These are phyloP conservation scores for Sporothrix brunneoviolacea DNA, from an alignment of 2,329 filamentous ascomycete species.

Conservation along the genomic window DNA sequence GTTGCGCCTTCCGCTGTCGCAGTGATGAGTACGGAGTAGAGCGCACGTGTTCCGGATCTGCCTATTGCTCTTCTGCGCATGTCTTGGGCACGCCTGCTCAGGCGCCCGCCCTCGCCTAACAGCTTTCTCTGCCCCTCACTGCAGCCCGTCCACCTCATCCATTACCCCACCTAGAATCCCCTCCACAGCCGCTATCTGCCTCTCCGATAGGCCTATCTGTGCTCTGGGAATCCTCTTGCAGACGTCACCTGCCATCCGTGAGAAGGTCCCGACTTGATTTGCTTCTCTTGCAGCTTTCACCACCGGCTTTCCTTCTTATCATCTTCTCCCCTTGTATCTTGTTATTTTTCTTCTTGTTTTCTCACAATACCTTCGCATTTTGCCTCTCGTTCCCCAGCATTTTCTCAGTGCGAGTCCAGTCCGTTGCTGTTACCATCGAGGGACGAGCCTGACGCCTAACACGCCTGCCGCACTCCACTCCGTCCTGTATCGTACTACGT, in stretches of 20 bases:
- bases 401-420: too few species aligned
- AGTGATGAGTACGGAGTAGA: conserved; percentile 10
- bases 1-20: conserved; percentile 7
- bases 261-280: conserved; percentile 5
- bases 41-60: not conserved
- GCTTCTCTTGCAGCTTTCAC: not conserved
- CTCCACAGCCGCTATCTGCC: conserved; percentile 6
- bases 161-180: conserved; percentile 7
- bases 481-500: not conserved
- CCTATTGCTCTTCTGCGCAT: not conserved
- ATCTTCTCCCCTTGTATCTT: not conserved
- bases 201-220: conserved; percentile 13
- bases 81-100: not conserved
- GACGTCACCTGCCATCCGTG: conserved; percentile 15
- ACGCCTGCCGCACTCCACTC: conserved; percentile 5
- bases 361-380: too few species aligned
- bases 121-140: conserved; percentile 11
- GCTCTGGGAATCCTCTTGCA: conserved; percentile 1
- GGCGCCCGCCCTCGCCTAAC: not conserved
- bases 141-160: not conserved
- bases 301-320: not conserved
- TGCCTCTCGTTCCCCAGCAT: too few species aligned
- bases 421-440: not conserved
- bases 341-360: not conserved
- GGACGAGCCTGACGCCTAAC: not conserved